phyloP scores from a whole-genome alignment of 495 filamentous ascomycete species.

The Staphylotrichum tortipilum region DNA sequence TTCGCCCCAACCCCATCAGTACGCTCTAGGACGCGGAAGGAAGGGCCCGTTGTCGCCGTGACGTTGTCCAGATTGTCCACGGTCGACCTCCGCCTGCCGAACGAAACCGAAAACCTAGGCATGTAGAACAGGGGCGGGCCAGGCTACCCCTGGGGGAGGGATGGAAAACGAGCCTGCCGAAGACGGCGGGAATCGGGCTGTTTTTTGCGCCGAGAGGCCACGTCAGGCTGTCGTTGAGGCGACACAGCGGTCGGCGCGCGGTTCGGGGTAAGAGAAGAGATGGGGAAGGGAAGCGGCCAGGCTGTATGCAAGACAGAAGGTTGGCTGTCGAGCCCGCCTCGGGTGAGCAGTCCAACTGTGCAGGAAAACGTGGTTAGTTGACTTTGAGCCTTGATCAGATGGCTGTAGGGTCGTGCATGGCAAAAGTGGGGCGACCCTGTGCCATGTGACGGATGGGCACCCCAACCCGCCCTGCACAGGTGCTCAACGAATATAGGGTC shows the following conservation, averaged over 20 bases:
- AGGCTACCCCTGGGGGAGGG: conserved; percentile 17
- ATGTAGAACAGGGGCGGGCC: conserved; percentile 33
- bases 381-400: neutral
- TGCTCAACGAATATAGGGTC: too few relatives aligned
- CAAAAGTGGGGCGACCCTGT: neutral
- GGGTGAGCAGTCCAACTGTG: neutral
- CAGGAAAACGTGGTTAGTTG: neutral
- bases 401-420: neutral
- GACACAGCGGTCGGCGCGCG: neutral
- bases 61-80: conserved; percentile 41
- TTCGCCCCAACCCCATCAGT: conserved; percentile 30
- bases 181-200: too few relatives aligned
- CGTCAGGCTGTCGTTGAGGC: neutral
- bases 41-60: conserved; percentile 32
- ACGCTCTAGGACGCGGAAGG: conserved; percentile 43
- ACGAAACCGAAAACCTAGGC: conserved; percentile 45
- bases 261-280: neutral
- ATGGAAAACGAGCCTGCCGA: too few relatives aligned
- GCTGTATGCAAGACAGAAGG: neutral
- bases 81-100: conserved; percentile 44
- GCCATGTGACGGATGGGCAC: too few relatives aligned
- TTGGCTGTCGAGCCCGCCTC: neutral
- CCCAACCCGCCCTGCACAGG: too few relatives aligned
- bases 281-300: too few relatives aligned
- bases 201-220: too few relatives aligned